A percentile compares a stretch with the other conserved stretches of the same genome.
Conservation (phyloP, 1,284 basidiomycete species). For the Microbotryum scabiosae region DNA sequence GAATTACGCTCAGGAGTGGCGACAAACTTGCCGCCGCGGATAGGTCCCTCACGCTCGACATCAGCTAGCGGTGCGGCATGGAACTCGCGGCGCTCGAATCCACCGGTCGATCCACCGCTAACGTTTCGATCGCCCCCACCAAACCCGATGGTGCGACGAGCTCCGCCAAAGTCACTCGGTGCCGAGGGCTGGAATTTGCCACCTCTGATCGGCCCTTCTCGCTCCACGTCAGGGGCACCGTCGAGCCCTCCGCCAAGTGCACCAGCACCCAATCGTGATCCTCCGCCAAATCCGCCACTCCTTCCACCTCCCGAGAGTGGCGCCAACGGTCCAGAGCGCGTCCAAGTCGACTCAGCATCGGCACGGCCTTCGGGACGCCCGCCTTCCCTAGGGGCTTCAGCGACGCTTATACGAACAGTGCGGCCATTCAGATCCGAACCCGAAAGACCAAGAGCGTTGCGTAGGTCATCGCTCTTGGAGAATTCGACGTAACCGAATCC, state of each 20-base stretch:
- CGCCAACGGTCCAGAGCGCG: constrained; percentile 30
- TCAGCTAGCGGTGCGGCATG: constrained; percentile 30
- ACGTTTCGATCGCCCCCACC: constrained; percentile 17
- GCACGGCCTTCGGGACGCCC: constrained; percentile 21
- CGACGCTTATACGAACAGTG: constrained; percentile 80
- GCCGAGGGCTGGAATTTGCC: constrained; percentile 42
- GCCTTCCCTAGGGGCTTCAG: constrained; percentile 65
- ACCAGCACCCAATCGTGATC: neutral
- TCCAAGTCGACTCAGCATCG: constrained; percentile 30
- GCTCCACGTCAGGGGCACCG: constrained; percentile 46
- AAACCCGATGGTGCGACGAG: neutral
- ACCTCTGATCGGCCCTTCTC: constrained; percentile 43
- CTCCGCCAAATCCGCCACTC: constrained; percentile 38
- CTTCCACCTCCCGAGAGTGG: constrained; percentile 26
- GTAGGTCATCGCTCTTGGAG: constrained; percentile 67
- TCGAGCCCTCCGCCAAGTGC: neutral
- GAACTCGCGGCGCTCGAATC: constrained; percentile 18
- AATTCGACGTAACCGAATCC: constrained; percentile 99
- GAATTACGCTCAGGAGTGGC: no score
- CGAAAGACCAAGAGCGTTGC: constrained; percentile 61
- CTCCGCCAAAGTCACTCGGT: neutral
- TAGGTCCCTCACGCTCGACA: constrained; percentile 41
- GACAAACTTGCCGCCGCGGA: constrained; percentile 43
- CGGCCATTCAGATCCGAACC: constrained; percentile 65
- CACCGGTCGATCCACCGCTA: constrained; percentile 28